Evolutionary conservation across 1,284 basidiomycete species (phyloP).

Genomic region (Sanguinoderma infundibulare): DNA sequence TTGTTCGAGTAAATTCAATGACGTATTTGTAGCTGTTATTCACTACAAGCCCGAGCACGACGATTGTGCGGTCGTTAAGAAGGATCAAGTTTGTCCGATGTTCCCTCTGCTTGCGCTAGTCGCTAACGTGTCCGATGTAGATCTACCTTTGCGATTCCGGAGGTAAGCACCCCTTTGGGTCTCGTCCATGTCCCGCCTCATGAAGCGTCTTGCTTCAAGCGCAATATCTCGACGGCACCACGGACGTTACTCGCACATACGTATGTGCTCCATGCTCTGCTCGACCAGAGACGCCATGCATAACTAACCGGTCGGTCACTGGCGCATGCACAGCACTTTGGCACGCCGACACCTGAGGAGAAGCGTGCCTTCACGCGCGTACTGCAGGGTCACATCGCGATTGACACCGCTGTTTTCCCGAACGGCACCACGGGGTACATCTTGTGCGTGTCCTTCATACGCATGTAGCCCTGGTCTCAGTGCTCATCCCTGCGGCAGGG

Average conservation of each 20-base stretch:
- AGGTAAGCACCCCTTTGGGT: conserved; percentile 45
- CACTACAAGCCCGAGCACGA: conserved; percentile 88
- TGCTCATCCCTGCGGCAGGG: conserved; percentile 47
- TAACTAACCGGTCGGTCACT: background rate
- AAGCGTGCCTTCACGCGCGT: conserved; percentile 92
- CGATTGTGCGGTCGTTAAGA: conserved; percentile 76
- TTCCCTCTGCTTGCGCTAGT: background rate
- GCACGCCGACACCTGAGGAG: conserved; percentile 82
- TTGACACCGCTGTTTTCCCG: conserved; percentile 89
- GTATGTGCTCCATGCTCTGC: conserved; percentile 39
- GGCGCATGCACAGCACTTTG: conserved; percentile 80
- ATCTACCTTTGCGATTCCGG: conserved; percentile 97
- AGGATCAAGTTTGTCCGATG: conserved; percentile 60
- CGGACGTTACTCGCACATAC: conserved; percentile 91
- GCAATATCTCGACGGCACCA: conserved; percentile 94
- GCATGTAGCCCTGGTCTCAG: no score
- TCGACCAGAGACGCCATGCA: no score
- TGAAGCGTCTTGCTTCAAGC: conserved; percentile 44
- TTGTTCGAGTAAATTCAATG: background rate
- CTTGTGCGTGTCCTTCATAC: conserved; percentile 29
- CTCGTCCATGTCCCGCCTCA: background rate
- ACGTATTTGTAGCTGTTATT: conserved; percentile 75
- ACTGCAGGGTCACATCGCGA: conserved; percentile 93
- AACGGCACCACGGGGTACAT: conserved; percentile 82
- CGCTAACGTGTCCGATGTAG: conserved; percentile 37